phyloP scores from a whole-genome alignment of 805 yeast species.

The Metschnikowia peoriensis region DNA sequence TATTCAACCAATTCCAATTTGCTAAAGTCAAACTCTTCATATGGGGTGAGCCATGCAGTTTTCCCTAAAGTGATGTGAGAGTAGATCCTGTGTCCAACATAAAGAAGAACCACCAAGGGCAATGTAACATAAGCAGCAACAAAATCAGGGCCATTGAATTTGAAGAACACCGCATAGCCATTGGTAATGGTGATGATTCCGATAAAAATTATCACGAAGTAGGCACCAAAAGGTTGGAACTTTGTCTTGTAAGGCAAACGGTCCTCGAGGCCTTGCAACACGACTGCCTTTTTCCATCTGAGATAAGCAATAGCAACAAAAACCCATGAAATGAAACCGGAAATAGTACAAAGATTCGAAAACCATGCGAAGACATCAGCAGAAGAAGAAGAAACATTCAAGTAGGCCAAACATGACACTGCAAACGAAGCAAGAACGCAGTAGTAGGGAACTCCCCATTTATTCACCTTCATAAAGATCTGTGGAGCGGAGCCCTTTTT shows the following conservation, averaged over 20 bases:
- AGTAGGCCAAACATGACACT: constrained; percentile 48
- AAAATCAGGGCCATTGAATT: constrained; percentile 56
- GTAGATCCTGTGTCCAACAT: constrained; percentile 56
- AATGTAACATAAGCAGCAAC: constrained; percentile 71
- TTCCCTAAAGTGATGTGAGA: constrained; percentile 26
- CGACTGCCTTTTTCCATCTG: constrained; percentile 64
- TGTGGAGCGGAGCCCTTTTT: constrained; percentile 20
- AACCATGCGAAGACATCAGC: constrained; percentile 62
- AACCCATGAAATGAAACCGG: constrained; percentile 67
- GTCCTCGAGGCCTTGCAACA: constrained; percentile 49
- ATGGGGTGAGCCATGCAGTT: constrained; percentile 44
- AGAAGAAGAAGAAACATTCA: constrained; percentile 54
- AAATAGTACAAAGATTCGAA: constrained; percentile 60
- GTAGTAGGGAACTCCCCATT: constrained; percentile 43
- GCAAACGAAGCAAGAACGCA: constrained; percentile 31
- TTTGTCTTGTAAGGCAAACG: constrained; percentile 58
- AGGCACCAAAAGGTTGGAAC: constrained; percentile 58
- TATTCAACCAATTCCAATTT: constrained; percentile 62
- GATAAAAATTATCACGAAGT: constrained; percentile 50
- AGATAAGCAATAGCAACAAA: constrained; percentile 50
- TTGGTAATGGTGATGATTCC: constrained; percentile 59
- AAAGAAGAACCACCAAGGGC: constrained; percentile 53
- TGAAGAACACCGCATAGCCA: constrained; percentile 67
- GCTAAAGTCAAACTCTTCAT: constrained; percentile 56
- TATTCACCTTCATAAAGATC: constrained; percentile 27